Percentiles rank a stretch among this genome's conserved stretches.
These are phyloP conservation scores for Penstemon davidsonii DNA, from an alignment of 257 asterid genomes.

Conservation along the genomic window DNA sequence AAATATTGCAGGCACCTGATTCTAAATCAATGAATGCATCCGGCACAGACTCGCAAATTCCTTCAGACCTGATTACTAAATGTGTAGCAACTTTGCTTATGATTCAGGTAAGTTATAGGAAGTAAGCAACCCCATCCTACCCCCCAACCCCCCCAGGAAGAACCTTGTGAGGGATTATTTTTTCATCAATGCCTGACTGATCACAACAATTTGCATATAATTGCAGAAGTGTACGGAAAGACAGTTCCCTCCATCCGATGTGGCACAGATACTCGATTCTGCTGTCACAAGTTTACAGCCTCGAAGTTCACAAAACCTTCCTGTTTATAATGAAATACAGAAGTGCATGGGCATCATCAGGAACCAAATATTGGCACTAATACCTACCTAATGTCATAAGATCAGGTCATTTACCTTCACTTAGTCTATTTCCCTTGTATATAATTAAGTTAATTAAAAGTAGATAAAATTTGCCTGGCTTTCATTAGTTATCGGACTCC, in stretches of 20 bases:
- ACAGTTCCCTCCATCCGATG: constrained; percentile 88
- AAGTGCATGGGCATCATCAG: constrained; percentile 93
- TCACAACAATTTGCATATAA: neutral
- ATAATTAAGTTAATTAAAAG: constrained; percentile 39
- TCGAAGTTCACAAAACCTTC: constrained; percentile 72
- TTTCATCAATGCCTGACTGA: constrained; percentile 12
- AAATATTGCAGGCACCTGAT: constrained; percentile 51
- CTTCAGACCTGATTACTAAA: constrained; percentile 71
- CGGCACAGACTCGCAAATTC: constrained; percentile 60
- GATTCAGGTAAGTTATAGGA: constrained; percentile 61
- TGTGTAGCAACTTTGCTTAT: constrained; percentile 81
- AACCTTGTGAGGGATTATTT: neutral
- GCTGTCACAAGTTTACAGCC: constrained; percentile 84
- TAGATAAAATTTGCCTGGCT: constrained; percentile 20
- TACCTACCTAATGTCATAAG: constrained; percentile 59
- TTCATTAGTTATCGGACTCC: neutral
- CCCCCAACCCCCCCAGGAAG: neutral
- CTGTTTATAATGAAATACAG: constrained; percentile 80
- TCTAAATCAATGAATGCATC: constrained; percentile 41
- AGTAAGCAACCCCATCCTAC: neutral
- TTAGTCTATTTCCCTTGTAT: constrained; percentile 33
- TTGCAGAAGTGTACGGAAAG: constrained; percentile 93
- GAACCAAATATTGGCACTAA: constrained; percentile 90
- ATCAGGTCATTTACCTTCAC: constrained; percentile 1
- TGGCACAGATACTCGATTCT: constrained; percentile 87